These are phyloP conservation scores for Puccinia coronata DNA, from an alignment of 1,284 basidiomycete species.

Conservation along the genomic window DNA sequence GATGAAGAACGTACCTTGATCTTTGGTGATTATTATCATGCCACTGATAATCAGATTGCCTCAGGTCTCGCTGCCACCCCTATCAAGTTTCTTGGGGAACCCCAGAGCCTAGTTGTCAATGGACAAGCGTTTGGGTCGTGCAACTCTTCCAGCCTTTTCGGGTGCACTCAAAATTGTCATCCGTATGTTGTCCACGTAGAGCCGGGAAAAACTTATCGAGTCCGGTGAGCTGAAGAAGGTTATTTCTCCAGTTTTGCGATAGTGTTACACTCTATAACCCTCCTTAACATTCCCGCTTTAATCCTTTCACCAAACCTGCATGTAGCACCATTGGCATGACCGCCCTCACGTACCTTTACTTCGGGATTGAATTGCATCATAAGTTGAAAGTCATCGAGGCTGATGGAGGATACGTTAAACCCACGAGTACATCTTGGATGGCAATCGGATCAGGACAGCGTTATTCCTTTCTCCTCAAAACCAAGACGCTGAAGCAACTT, in stretches of 20 bases:
- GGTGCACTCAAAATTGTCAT: constrained; percentile 23
- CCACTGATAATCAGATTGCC: constrained; percentile 24
- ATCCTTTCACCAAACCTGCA: neutral
- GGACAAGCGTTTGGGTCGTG: constrained; percentile 36
- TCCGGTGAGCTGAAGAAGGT: constrained; percentile 32
- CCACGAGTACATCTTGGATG: neutral
- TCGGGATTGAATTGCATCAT: constrained; percentile 40
- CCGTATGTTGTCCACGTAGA: constrained; percentile 26
- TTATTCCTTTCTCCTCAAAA: constrained; percentile 45
- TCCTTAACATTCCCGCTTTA: neutral
- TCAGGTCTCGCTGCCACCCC: constrained; percentile 29
- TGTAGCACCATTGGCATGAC: constrained; percentile 43
- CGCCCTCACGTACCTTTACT: constrained; percentile 43
- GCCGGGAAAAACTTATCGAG: constrained; percentile 33
- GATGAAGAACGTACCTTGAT: constrained; percentile 44
- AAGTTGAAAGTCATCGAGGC: constrained; percentile 36
- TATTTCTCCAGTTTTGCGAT: neutral
- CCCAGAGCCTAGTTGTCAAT: constrained; percentile 38
- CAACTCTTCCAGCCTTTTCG: constrained; percentile 7
- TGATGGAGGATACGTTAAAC: constrained; percentile 39
- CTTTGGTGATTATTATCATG: constrained; percentile 46
- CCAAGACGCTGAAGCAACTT: constrained; percentile 33
- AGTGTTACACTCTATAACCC: neutral
- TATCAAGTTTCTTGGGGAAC: constrained; percentile 42
- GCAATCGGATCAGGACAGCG: constrained; percentile 39